Evolutionary conservation across 345 rosid genomes (phyloP), one percentile per base, ranked within the genome.

Genomic region (Pistacia integerrima): DNA sequence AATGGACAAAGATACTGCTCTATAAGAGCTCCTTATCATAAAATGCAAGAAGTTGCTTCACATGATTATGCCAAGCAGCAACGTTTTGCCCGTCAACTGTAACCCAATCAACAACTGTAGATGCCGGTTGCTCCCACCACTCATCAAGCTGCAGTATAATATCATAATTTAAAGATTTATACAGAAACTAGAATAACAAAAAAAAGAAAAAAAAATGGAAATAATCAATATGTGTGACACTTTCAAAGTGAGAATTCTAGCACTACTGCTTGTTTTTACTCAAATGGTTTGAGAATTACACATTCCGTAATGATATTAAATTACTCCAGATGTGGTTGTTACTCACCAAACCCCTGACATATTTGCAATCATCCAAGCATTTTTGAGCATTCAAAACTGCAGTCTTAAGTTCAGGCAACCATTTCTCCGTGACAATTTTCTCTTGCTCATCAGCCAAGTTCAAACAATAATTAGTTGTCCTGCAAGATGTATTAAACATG

Each of bases 81-180:
- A 93, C 97, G 59, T 77, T 89, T 75, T 94, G 92, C 68, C 98
- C 95, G 76, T 91, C 98, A 65, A 94, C 94, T 52, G 90, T 73
- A 36, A 88, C 93, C 98, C 98, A 93, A 82, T 94, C 98, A 25
- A 93, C 97, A 70, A 88, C 88, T 17, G 97, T 87, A 48, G 98
- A 86, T 51, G 98, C 98, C 10, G 98, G 98, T 75, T 93, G 98
- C 83, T 93, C 95, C 97, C 97, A 94, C 94, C 98, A 94, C 76
- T 91, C 97, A 30, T 93, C 90, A 41, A 94, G 87, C 98, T 91
- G 90, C 88, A 81, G 74, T 77, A 51, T 2, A 59, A 64, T 62
- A 66, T 73, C 17, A 60, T 6, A 70, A n/a, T 52, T 67, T 46
- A 11, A 5, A 69, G 35, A 56, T 61, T 67, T 71, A 16, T 13